phyloP scores from a whole-genome alignment of 2,329 filamentous ascomycete species.

The Lachnellula cervina region DNA sequence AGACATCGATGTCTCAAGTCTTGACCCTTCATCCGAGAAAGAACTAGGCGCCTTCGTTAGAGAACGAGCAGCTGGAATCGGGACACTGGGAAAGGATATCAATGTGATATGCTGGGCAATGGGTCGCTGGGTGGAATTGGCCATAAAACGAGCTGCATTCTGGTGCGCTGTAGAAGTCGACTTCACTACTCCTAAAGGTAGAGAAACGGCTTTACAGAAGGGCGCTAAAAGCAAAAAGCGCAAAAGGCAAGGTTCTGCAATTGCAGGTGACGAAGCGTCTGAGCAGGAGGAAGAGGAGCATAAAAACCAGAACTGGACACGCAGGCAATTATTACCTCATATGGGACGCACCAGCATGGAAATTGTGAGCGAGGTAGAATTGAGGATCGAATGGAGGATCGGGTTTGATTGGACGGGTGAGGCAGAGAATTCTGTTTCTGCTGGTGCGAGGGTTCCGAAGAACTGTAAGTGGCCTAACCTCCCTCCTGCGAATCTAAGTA shows the following conservation, averaged over 20 bases:
- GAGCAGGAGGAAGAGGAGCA: slow-evolving; percentile 25
- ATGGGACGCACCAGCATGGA: slow-evolving; percentile 47
- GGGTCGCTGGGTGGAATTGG: slow-evolving; percentile 61
- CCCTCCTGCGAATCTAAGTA: background rate
- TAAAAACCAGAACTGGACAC: slow-evolving; percentile 28
- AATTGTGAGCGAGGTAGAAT: slow-evolving; percentile 27
- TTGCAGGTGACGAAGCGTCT: slow-evolving; percentile 29
- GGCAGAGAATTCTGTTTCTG: slow-evolving; percentile 52
- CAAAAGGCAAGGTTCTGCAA: slow-evolving; percentile 19
- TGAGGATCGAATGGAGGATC: slow-evolving; percentile 57
- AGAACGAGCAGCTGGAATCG: slow-evolving; percentile 34
- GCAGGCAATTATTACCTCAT: slow-evolving; percentile 47
- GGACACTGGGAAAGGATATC: slow-evolving; percentile 51
- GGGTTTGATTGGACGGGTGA: slow-evolving; percentile 70
- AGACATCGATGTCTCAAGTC: slow-evolving; percentile 46
- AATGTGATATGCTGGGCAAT: slow-evolving; percentile 62
- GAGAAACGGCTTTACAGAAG: slow-evolving; percentile 14
- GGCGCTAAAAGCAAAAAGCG: slow-evolving; percentile 18
- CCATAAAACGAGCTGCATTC: slow-evolving; percentile 54
- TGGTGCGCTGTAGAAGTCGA: slow-evolving; percentile 53
- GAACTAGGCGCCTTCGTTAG: slow-evolving; percentile 51
- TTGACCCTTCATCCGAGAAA: slow-evolving; percentile 53
- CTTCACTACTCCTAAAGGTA: slow-evolving; percentile 36
- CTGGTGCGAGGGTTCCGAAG: slow-evolving; percentile 52
- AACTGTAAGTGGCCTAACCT: slow-evolving; percentile 51